phyloP scores from a whole-genome alignment of 176 grass and related monocot genomes.

The Bonia amplexicaulis region DNA sequence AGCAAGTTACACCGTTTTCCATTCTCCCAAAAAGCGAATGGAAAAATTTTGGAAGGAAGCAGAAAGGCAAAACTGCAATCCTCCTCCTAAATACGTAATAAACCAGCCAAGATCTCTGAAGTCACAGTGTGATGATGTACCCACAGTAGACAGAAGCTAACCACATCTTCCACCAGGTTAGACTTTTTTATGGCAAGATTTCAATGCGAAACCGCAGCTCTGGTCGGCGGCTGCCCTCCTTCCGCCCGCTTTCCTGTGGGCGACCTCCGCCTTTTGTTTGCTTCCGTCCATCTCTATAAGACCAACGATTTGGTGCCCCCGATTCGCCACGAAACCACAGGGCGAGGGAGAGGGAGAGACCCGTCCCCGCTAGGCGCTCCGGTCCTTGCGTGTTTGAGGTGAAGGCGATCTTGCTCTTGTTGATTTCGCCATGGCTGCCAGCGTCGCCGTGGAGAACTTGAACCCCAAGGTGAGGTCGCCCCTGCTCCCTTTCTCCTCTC shows the following conservation, averaged over 20 bases:
- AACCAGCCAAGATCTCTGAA: neutral
- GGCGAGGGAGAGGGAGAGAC: neutral
- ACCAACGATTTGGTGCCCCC: neutral
- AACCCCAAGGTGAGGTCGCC: constrained; percentile 44
- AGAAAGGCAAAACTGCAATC: constrained; percentile 9
- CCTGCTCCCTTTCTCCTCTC: neutral
- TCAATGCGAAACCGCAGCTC: constrained; percentile 17
- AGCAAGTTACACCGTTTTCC: neutral
- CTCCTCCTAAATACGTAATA: neutral
- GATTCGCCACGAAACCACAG: constrained; percentile 38
- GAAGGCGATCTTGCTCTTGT: neutral
- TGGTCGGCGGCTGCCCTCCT: neutral
- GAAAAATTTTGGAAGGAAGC: neutral
- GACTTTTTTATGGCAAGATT: neutral
- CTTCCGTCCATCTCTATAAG: constrained; percentile 20
- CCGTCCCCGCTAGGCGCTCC: neutral
- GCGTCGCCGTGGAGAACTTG: constrained; percentile 44
- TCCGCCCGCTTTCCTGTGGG: constrained; percentile 29
- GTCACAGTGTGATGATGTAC: neutral
- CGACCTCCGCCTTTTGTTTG: neutral
- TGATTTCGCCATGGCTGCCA: constrained; percentile 33
- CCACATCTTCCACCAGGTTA: neutral
- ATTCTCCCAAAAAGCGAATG: neutral
- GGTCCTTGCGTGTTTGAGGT: neutral
- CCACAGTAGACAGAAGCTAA: neutral